Conservation (phyloP, 371 early-diverging fungal genomes). For the Neoconidiobolus thromboides region DNA sequence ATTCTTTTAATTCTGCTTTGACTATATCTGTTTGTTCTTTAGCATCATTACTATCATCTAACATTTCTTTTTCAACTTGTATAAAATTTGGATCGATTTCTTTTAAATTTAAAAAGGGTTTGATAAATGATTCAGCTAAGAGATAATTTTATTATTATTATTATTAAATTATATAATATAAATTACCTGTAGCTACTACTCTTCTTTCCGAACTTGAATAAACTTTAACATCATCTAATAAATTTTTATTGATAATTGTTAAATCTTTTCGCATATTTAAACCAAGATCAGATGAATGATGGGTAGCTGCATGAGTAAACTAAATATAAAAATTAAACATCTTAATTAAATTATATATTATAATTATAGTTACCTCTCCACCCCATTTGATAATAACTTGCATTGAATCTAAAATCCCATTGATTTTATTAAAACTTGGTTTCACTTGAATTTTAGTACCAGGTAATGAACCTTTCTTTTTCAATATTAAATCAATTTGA, state of each 20-base stretch:
- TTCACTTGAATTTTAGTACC: slow-evolving; percentile 91
- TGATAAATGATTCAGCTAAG: slow-evolving; percentile 51
- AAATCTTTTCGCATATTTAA: slow-evolving; percentile 85
- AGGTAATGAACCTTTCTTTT: slow-evolving; percentile 55
- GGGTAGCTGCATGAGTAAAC: slow-evolving; percentile 88
- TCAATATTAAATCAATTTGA: slow-evolving; percentile 50
- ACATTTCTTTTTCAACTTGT: slow-evolving; percentile 62
- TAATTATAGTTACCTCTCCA: slow-evolving; percentile 38
- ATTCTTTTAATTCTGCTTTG: slow-evolving; percentile 41
- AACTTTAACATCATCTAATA: slow-evolving; percentile 73
- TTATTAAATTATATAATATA: too few relatives aligned
- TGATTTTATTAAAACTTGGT: slow-evolving; percentile 44
- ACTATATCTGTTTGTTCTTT: slow-evolving; percentile 82
- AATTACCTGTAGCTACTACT: slow-evolving; percentile 56
- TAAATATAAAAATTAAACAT: slow-evolving; percentile 9
- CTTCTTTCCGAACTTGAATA: slow-evolving; percentile 76
- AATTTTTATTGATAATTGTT: slow-evolving; percentile 58
- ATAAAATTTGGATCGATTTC: slow-evolving; percentile 36
- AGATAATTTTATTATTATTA: neutral
- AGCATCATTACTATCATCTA: slow-evolving; percentile 87
- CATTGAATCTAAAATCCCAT: slow-evolving; percentile 37
- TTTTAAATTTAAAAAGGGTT: slow-evolving; percentile 45
- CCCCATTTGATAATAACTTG: slow-evolving; percentile 95
- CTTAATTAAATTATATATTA: too few relatives aligned
- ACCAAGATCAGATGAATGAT: slow-evolving; percentile 81